A percentile compares a stretch with the other conserved stretches of the same genome.
These are phyloP conservation scores for Penicillium fuscoglaucum DNA, from an alignment of 2,329 filamentous ascomycete genomes.

Conservation along the genomic window DNA sequence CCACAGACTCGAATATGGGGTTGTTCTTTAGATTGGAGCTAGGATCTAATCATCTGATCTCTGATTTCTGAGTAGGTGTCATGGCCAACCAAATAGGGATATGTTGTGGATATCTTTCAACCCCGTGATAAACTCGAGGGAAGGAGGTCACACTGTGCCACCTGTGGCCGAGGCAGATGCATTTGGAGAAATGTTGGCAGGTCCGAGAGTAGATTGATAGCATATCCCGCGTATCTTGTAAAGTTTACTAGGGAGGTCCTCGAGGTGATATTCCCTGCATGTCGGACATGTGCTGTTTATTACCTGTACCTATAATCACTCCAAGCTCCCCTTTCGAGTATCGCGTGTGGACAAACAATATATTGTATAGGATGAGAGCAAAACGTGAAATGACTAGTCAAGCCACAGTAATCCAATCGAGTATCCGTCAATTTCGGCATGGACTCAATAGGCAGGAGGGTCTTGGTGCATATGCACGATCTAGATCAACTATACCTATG, in stretches of 20 bases:
- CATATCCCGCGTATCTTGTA: not conserved
- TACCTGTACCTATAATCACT: not conserved
- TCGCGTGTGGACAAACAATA: not conserved
- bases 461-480: not conserved
- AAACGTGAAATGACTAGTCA: not conserved
- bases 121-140: not conserved
- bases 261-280: conserved; percentile 1
- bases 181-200: not conserved
- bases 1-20: not conserved
- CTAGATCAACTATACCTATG: not conserved
- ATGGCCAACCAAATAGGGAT: not conserved
- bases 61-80: not conserved
- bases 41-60: not conserved
- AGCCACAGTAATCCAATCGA: not conserved
- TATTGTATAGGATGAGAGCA: not conserved
- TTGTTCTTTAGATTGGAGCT: not conserved
- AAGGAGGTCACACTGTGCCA: conserved; percentile 4
- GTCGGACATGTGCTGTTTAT: not conserved
- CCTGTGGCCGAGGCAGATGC: not conserved
- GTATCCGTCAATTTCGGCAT: not conserved
- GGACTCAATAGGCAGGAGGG: not conserved
- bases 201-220: not conserved
- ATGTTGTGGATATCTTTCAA: not conserved
- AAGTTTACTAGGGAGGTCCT: not conserved
- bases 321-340: not conserved